phyloP scores from a whole-genome alignment of 305 asterid genomes.

The Fraxinus sp. region DNA sequence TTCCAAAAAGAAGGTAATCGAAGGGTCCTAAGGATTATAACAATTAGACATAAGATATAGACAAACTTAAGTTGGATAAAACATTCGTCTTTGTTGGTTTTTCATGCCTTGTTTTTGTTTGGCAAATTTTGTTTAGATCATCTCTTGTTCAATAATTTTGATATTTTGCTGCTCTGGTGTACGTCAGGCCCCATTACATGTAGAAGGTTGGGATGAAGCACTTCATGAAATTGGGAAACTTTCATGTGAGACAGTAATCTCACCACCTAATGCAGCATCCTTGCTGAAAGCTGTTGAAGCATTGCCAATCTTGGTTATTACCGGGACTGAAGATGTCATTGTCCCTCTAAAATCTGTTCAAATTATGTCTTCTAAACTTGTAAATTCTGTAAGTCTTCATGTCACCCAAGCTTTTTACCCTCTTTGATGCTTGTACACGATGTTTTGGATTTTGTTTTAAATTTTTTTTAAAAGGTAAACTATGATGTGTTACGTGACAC shows the following conservation, averaged over 20 bases:
- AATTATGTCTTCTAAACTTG: constrained; percentile 74
- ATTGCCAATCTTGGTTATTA: constrained; percentile 68
- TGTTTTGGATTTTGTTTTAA: background rate
- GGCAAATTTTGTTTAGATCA: background rate
- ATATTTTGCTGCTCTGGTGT: constrained; percentile 18
- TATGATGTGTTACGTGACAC: background rate
- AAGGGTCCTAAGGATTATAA: background rate
- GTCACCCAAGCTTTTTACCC: constrained; percentile 1
- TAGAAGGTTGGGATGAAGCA: constrained; percentile 96
- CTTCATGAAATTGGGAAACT: constrained; percentile 87
- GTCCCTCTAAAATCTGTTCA: constrained; percentile 77
- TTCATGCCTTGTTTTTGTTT: background rate
- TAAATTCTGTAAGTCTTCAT: constrained; percentile 67
- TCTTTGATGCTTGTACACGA: background rate
- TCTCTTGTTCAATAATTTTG: constrained; percentile 9
- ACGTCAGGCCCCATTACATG: constrained; percentile 73
- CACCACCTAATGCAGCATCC: constrained; percentile 51
- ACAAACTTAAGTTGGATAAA: background rate
- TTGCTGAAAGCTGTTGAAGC: constrained; percentile 61
- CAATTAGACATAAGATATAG: background rate
- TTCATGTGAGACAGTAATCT: constrained; percentile 68
- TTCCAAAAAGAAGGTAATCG: background rate
- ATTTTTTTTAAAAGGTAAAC: background rate
- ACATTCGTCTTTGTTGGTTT: background rate
- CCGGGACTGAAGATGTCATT: constrained; percentile 84